Evolutionary conservation across 2,329 filamentous ascomycete species (phyloP).

Genomic region (Lecanicillium sp.): DNA sequence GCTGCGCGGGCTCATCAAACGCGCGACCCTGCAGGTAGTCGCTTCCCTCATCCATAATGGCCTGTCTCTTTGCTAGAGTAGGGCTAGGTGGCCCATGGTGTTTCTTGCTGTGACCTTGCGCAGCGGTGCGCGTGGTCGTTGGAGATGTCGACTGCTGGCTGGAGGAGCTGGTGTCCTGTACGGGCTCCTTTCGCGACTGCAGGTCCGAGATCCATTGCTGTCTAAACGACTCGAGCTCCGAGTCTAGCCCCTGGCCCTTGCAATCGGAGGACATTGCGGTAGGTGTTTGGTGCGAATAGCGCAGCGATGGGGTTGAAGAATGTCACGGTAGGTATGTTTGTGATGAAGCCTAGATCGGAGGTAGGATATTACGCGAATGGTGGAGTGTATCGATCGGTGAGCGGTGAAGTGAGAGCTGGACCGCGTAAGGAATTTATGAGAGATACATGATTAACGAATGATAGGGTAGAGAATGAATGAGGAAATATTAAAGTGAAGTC

Average conservation of each 20-base stretch:
- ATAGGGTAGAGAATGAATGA: too few species aligned
- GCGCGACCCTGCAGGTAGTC: constrained; percentile 20
- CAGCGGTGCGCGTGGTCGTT: neutral
- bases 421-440: too few species aligned
- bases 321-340: too few species aligned
- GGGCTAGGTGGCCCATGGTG: constrained; percentile 8
- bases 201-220: constrained; percentile 81
- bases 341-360: too few species aligned
- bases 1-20: constrained; percentile 21
- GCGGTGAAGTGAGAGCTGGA: too few species aligned
- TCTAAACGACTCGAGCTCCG: constrained; percentile 79
- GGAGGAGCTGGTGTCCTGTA: neutral
- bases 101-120: neutral
- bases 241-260: constrained; percentile 30
- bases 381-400: too few species aligned
- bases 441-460: too few species aligned
- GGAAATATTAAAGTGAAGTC: too few species aligned
- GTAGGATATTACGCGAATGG: too few species aligned
- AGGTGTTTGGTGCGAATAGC: too few species aligned
- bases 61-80: neutral
- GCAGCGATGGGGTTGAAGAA: too few species aligned
- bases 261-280: constrained; percentile 11
- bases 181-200: constrained; percentile 21
- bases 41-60: constrained; percentile 16
- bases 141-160: constrained; percentile 2